Percentiles rank a stretch among this genome's conserved stretches.
These are phyloP conservation scores for Colletotrichum sp. DNA, from an alignment of 2,329 filamentous ascomycete species.

Conservation along the genomic window DNA sequence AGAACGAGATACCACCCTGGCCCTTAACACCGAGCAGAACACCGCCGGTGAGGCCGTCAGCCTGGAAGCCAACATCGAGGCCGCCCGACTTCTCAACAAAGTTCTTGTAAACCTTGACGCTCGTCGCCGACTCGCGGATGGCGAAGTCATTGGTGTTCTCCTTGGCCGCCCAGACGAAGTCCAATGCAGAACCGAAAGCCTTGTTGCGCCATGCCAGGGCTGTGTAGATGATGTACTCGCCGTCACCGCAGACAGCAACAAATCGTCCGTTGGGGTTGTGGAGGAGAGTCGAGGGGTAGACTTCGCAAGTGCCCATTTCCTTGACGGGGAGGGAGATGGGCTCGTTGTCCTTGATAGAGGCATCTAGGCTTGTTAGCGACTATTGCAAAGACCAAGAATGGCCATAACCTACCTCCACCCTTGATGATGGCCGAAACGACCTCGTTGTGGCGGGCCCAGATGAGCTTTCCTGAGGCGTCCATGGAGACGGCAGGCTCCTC, in stretches of 20 bases:
- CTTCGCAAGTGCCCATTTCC: constrained; percentile 93
- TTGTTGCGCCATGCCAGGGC: constrained; percentile 97
- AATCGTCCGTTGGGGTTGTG: constrained; percentile 97
- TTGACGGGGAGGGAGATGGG: constrained; percentile 88
- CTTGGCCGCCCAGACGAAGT: constrained; percentile 97
- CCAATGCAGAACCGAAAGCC: constrained; percentile 91
- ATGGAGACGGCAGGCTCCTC: constrained; percentile 98
- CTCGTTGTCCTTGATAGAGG: constrained; percentile 84
- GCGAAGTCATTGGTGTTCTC: constrained; percentile 99
- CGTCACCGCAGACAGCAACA: constrained; percentile 83
- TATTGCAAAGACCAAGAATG: background rate
- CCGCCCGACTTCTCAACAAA: constrained; percentile 91
- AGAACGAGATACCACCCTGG: constrained; percentile 92
- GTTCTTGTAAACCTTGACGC: constrained; percentile 97
- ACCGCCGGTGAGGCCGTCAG: constrained; percentile 88
- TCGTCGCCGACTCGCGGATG: constrained; percentile 91
- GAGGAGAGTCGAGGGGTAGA: constrained; percentile 92
- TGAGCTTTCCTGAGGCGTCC: constrained; percentile 93
- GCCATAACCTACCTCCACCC: constrained; percentile 64
- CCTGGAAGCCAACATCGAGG: constrained; percentile 93
- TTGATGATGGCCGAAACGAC: constrained; percentile 96
- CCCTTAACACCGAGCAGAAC: constrained; percentile 93
- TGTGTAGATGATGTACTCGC: constrained; percentile 99
- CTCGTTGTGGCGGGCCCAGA: constrained; percentile 95
- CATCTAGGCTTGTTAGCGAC: constrained; percentile 58